Percentiles rank a stretch among this genome's conserved stretches.
Evolutionary conservation across 345 rosid species (phyloP).

Genomic region (Draba incana): DNA sequence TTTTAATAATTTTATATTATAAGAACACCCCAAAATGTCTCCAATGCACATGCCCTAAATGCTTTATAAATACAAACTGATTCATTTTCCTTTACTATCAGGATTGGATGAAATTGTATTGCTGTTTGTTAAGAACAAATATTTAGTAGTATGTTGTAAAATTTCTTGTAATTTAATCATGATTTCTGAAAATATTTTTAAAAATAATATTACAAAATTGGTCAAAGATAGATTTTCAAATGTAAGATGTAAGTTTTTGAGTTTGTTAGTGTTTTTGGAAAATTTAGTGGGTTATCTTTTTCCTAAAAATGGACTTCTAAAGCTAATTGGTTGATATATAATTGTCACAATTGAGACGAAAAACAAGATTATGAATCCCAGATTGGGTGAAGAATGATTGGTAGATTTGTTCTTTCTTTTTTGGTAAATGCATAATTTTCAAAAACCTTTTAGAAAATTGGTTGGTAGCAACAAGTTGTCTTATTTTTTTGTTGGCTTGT

Average conservation of each 20-base stretch:
- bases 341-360: constrained; percentile 23
- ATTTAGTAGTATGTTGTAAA: not conserved
- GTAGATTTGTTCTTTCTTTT: constrained; percentile 12
- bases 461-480: constrained; percentile 21
- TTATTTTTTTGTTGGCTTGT: not conserved
- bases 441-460: not conserved
- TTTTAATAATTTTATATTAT: too few relatives aligned
- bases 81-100: not conserved
- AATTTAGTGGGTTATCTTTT: not conserved
- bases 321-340: not conserved
- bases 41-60: too few relatives aligned
- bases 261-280: not conserved
- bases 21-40: too few relatives aligned
- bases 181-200: not conserved
- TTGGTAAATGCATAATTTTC: not conserved
- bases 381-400: constrained; percentile 19
- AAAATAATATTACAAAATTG: not conserved
- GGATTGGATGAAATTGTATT: not conserved
- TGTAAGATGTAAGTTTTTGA: not conserved
- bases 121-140: not conserved
- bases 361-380: constrained; percentile 1
- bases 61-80: not conserved
- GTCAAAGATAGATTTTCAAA: too few relatives aligned
- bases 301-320: not conserved
- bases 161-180: not conserved